phyloP scores from a whole-genome alignment of 139 green algal species.

The Tetraselmis striata region DNA sequence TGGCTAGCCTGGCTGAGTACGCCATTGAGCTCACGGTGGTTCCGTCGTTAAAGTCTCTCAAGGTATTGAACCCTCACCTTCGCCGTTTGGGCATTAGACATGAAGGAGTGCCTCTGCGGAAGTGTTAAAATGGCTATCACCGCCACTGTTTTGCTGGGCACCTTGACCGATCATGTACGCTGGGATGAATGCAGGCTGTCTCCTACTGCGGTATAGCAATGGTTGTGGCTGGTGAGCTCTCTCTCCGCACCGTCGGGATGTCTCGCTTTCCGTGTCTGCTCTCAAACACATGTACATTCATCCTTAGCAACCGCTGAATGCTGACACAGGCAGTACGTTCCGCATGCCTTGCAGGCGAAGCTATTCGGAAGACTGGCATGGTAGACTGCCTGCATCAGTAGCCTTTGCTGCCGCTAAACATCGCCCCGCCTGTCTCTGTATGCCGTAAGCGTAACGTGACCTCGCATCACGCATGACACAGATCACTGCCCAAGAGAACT shows the following conservation, averaged over 20 bases:
- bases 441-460: not conserved
- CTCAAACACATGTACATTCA: no score
- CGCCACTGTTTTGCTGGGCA: no score
- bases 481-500: conserved; percentile 51
- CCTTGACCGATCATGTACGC: no score
- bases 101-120: no score
- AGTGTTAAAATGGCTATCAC: no score
- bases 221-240: conserved; percentile 38
- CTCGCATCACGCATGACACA: conserved; percentile 12
- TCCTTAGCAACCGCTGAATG: no score
- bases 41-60: not conserved
- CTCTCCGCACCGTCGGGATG: no score
- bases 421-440: not conserved
- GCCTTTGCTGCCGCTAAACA: no score
- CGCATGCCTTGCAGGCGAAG: conserved; percentile 38
- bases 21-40: not conserved
- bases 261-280: no score
- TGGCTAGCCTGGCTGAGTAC: not conserved
- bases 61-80: not conserved
- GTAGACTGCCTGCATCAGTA: no score
- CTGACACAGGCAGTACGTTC: no score
- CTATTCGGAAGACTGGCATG: conserved; percentile 58
- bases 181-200: conserved; percentile 19
- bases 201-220: conserved; percentile 32
- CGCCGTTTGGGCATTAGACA: no score